Evolutionary conservation across 176 grass and related monocot species (phyloP).

Genomic region (Triticum turgidum): DNA sequence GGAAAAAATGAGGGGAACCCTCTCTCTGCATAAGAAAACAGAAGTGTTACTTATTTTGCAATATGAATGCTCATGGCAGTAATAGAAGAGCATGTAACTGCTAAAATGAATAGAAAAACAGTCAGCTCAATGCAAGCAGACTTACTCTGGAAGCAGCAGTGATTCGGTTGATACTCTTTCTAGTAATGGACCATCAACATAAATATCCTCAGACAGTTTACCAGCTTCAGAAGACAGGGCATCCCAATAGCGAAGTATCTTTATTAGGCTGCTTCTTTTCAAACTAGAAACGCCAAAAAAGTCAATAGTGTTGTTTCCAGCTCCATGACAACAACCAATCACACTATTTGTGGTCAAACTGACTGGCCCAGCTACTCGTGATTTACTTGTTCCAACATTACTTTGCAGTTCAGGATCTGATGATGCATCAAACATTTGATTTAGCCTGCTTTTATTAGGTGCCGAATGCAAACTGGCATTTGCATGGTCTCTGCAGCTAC

Average conservation of each 20-base stretch:
- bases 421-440: slow-evolving; percentile 26
- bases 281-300: slow-evolving; percentile 51
- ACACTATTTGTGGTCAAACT: slow-evolving; percentile 22
- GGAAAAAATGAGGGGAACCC: slow-evolving; percentile 50
- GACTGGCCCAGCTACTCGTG: neutral
- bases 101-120: neutral
- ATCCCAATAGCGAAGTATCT: slow-evolving; percentile 44
- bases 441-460: neutral
- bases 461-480: slow-evolving; percentile 21
- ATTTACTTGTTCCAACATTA: slow-evolving; percentile 22
- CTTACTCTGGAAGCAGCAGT: slow-evolving; percentile 63
- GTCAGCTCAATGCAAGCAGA: slow-evolving; percentile 21
- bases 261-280: slow-evolving; percentile 48
- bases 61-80: slow-evolving; percentile 2
- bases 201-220: slow-evolving; percentile 20
- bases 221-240: slow-evolving; percentile 38
- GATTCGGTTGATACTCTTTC: slow-evolving; percentile 57
- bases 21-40: slow-evolving; percentile 56
- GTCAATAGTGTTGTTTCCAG: slow-evolving; percentile 21
- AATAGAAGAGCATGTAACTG: neutral
- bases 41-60: neutral
- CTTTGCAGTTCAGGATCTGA: slow-evolving; percentile 10
- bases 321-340: neutral
- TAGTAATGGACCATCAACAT: slow-evolving; percentile 40
- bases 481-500: neutral